Percentiles rank a stretch among this genome's conserved stretches.
Evolutionary conservation across 2,329 filamentous ascomycete genomes (phyloP).

Genomic region (Chaetoscypha palmicola): DNA sequence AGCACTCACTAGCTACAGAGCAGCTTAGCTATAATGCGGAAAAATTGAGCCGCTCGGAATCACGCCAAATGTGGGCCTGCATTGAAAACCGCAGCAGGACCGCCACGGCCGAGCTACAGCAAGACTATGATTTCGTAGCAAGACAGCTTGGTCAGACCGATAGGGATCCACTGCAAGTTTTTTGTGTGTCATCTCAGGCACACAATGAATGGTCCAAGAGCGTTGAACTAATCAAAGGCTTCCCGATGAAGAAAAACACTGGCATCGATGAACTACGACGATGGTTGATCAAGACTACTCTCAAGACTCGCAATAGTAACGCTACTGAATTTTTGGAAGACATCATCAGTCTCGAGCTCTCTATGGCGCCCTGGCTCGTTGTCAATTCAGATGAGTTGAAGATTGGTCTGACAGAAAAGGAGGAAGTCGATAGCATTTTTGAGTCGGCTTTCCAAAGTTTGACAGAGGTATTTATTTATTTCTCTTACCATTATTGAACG

Average conservation of each 20-base stretch:
- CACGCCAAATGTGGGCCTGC: slow-evolving; percentile 4
- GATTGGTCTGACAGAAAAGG: slow-evolving; percentile 3
- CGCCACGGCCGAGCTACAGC: neutral
- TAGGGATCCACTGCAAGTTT: slow-evolving; percentile 7
- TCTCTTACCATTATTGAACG: too few species aligned
- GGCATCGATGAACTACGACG: neutral
- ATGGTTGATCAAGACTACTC: slow-evolving; percentile 13
- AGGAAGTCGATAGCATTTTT: neutral
- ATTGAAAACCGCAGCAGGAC: slow-evolving; percentile 13
- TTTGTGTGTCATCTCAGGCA: slow-evolving; percentile 14
- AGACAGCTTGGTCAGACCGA: slow-evolving; percentile 5
- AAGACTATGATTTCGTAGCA: slow-evolving; percentile 10
- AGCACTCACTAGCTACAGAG: too few species aligned
- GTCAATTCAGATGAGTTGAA: slow-evolving; percentile 11
- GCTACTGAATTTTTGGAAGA: slow-evolving; percentile 14
- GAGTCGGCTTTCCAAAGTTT: neutral
- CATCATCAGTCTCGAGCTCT: slow-evolving; percentile 5
- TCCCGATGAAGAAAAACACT: slow-evolving; percentile 11
- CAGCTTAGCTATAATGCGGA: neutral
- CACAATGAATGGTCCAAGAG: slow-evolving; percentile 4
- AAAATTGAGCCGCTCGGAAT: neutral
- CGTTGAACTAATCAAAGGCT: slow-evolving; percentile 3
- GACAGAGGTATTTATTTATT: slow-evolving; percentile 7
- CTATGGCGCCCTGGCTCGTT: slow-evolving; percentile 9
- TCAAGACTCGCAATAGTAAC: slow-evolving; percentile 7